These are phyloP conservation scores for Elongisporangium prolatum DNA, from an alignment of 352 stramenopile genomes.

Conservation along the genomic window DNA sequence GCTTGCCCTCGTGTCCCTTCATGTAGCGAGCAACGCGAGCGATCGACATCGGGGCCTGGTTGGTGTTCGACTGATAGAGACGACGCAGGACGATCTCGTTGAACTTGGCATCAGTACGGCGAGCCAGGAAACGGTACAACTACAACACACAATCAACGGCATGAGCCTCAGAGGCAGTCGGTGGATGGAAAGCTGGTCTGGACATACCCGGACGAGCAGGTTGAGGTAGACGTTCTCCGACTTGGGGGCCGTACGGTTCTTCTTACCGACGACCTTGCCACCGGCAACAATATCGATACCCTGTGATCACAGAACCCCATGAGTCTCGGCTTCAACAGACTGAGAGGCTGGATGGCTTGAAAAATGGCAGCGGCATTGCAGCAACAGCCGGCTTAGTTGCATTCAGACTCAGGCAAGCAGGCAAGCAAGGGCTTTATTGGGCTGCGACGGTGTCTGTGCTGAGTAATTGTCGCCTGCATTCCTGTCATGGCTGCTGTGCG, in stretches of 20 bases:
- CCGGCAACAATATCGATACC: conserved; percentile 99
- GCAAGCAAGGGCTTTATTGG: neutral
- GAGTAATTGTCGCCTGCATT: neutral
- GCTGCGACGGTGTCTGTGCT: neutral
- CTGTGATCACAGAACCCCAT: conserved; percentile 35
- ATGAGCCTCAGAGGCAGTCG: neutral
- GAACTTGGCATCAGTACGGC: conserved; percentile 99
- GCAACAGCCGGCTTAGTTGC: too few relatives aligned
- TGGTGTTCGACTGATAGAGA: conserved; percentile 99
- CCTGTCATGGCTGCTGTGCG: neutral
- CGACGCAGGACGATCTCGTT: conserved; percentile 97
- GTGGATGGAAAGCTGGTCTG: too few relatives aligned
- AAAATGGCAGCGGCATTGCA: neutral
- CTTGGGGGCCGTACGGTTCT: conserved; percentile 97
- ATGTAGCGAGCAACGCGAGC: conserved; percentile 96
- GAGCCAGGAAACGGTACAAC: conserved; percentile 96
- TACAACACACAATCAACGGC: conserved; percentile 7
- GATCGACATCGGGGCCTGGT: conserved; percentile 97
- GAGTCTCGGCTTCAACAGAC: too few relatives aligned
- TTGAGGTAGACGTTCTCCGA: conserved; percentile 99
- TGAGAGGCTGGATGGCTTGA: too few relatives aligned
- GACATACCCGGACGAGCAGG: conserved; percentile 92
- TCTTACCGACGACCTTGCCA: conserved; percentile 97
- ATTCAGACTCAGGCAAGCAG: neutral
- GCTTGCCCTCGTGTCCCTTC: conserved; percentile 98